Evolutionary conservation across 177 flowering plant genomes (phyloP).

Genomic region (Vitis hybrid): DNA sequence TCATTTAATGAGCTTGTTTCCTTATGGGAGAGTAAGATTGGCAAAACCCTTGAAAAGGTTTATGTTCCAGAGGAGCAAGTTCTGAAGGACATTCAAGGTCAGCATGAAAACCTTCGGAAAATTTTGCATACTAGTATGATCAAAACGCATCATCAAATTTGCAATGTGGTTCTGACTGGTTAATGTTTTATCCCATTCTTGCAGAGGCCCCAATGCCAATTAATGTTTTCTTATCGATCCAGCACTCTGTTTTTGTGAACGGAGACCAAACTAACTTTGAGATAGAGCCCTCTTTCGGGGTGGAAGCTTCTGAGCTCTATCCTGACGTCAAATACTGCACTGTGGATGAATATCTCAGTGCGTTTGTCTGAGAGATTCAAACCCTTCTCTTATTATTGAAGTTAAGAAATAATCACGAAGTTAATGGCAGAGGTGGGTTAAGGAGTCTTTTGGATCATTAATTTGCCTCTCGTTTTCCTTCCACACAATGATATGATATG

Average conservation of each 20-base stretch:
- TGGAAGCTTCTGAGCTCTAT: constrained; percentile 37
- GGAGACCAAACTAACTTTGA: constrained; percentile 36
- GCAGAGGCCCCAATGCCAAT: constrained; percentile 32
- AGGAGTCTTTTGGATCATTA: too few relatives aligned
- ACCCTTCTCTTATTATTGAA: too few relatives aligned
- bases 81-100: constrained; percentile 63
- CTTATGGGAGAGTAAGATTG: constrained; percentile 76
- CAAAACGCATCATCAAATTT: too few relatives aligned
- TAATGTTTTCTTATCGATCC: constrained; percentile 14
- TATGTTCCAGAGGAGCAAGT: constrained; percentile 63
- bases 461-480: too few relatives aligned
- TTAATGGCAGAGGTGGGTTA: too few relatives aligned
- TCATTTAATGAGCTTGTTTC: constrained; percentile 66
- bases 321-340: constrained; percentile 39
- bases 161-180: background rate
- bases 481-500: too few relatives aligned
- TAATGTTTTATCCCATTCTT: background rate
- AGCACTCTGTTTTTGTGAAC: constrained; percentile 28
- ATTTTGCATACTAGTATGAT: background rate
- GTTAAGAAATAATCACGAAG: too few relatives aligned
- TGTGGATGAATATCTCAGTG: constrained; percentile 29
- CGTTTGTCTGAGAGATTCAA: constrained; percentile 15
- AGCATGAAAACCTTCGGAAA: background rate
- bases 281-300: constrained; percentile 27
- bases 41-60: constrained; percentile 54